Base-by-base conservation (phyloP, 2,329 filamentous ascomycete genomes). In the Westerdykella aurantiaca region DNA sequence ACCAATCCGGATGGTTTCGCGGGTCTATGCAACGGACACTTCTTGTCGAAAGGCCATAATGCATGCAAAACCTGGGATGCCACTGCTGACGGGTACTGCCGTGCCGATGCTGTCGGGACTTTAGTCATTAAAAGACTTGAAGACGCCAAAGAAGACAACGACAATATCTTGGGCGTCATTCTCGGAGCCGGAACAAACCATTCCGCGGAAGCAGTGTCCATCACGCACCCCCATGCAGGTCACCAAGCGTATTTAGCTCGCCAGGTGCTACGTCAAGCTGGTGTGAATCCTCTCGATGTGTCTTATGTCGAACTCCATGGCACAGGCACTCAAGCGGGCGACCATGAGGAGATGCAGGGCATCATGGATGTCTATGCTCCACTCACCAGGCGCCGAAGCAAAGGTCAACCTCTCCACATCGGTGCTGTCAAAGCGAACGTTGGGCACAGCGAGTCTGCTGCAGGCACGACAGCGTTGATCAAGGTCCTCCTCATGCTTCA, bases 381-480 rank as follows among this genome's bases (percentile, higher is more conserved):
- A 17, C 35, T 12, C 10, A 42, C 23, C 16, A 34, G 17, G 12
- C 44, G 31, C 34, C 31, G 37, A n/a, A 21, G 44, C 34, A 12
- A 38, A 22, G 39, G 46, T 5, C 31, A 53, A 10, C 42, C 49
- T 5, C 49, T 68, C 2, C 41, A 55, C 34, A 31, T 69, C 3
- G 63, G 60, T 5, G 51, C 58, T 1, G 52, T 59, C 12, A 69
- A 69, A 42, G 46, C 57, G 3, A 64, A 64, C 37, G 49, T 69
- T n/a, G 66, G 66, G 13, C 66, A 69, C 39, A 49, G 50, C 12
- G 68, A 70, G 47, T 54, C 58, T 3, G 63, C 56, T 18, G 51
- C 65, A 7, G 67, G 67, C 23, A 48, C 58, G 0, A 51, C 51
- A 1, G 46, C 58, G 1, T 41, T 70, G 3, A 54, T 68, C 35